Evolutionary conservation across 768 basidiomycete species (phyloP), one percentile per base, ranked within the genome.

Genomic region (Phaeotremella fagi): DNA sequence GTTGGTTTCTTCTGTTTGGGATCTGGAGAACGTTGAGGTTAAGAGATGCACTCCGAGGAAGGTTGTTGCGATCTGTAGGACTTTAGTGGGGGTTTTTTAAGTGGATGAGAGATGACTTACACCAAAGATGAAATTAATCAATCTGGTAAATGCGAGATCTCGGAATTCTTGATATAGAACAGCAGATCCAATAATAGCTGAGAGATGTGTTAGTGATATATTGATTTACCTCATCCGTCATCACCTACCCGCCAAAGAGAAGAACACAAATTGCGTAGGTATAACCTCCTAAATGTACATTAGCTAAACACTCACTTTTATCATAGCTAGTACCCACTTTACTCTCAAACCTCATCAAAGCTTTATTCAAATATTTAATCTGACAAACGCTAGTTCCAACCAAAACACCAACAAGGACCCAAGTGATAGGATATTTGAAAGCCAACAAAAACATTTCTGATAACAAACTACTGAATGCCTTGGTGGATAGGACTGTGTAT

Each of bases 121-220:
- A 14, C 71, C 71, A 43, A 72, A 72, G 3, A 61, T 55, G 50
- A 69, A 66, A 48, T 69, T 69, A 22, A 63, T 52, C 25, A 69
- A 63, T 2, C 54, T 53, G 28, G 63, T 58, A 70, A 90, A 87
- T 9, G 82, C 81, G 12, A 88, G 84, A 55, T 82, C 82, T 60
- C 82, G 80, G 76, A 99, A 99, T 73, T 99, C 94, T 23, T 88
- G 86, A 69, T 94, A 99, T 1, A 99, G 80, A 15, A 99, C 85
- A 1, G 88, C 90, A 3, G 90, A 92, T 24, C 92, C 94, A 50
- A 88, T 77, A 61, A 99, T 92, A 3, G 89, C 90, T 58, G 43
- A 41, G 31, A 33, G 31, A 16, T 33, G n/a, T 35, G 33, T 35
- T 35, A 35, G 33, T n/a, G 33, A 35, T 9, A 35, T 35, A 35